Evolutionary conservation across 345 rosid species (phyloP), one percentile per base, ranked within the genome.

Genomic region (Aquilaria yunnanensis): DNA sequence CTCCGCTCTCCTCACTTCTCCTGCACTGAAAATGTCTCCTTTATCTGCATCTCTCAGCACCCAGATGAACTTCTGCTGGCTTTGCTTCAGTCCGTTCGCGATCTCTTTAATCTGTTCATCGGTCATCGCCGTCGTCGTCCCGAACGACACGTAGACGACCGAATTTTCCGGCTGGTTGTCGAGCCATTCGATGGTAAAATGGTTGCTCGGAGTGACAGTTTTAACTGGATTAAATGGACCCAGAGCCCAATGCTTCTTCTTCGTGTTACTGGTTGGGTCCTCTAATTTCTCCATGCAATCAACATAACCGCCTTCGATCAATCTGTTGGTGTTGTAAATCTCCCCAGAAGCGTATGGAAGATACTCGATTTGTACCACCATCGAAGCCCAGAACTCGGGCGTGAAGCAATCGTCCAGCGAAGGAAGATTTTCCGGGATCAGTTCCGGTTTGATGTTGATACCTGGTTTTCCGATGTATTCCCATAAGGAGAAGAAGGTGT

Each of bases 41-140:
- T 62, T 75, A 47, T 85, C 91, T 2, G 86, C 88, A 51, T 81
- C 91, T 67, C 85, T 75, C 32, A 81, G 14, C 2, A 80, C 86
- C 88, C 91, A 85, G 0, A 85, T 72, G 77, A 85, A 85, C 67
- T 76, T 83, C 13, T 77, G 81, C n/a, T 73, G 54, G 69, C 86
- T 81, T 55, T 57, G 65, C 43, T 76, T 75, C 67, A 82, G 57
- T 10, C 82, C 87, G 14, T 33, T 23, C 2, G 82, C 87, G 4
- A 82, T 55, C 55, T 82, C 75, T 57, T 68, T 54, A 60, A 82
- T 71, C 49, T 82, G 82, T 10, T 66, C 82, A 12, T 68, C 68
- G 1, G 10, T 51, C 77, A 79, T 14, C 41, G 75, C n/a, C 5
- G 82, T 77, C 43, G 84, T 77, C 2, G 87, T 82, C 43, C 87